Conservation (phyloP, 2,329 filamentous ascomycete species). For the Talaromyces verruculosus region DNA sequence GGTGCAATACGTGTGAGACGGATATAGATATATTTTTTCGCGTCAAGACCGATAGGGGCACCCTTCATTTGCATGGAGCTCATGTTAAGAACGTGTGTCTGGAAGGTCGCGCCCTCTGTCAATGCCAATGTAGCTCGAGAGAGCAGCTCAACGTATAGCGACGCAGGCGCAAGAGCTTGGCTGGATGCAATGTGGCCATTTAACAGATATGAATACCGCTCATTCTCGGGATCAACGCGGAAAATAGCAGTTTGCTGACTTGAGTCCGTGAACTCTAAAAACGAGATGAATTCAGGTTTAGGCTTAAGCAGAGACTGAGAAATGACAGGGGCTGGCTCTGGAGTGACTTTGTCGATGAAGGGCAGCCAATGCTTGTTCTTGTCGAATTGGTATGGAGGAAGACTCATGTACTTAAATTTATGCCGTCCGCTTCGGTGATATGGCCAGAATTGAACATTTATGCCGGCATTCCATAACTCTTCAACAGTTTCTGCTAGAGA, state of each 20-base stretch:
- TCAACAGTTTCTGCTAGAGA: constrained; percentile 20
- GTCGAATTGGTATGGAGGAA: constrained; percentile 42
- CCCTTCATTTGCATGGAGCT: constrained; percentile 17
- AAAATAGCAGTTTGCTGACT: constrained; percentile 16
- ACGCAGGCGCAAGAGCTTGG: constrained; percentile 17
- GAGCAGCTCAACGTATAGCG: constrained; percentile 17
- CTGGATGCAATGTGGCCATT: constrained; percentile 17
- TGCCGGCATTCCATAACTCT: constrained; percentile 33
- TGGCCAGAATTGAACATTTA: constrained; percentile 32
- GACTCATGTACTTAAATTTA: constrained; percentile 24
- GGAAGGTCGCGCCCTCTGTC: background rate
- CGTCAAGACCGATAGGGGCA: constrained; percentile 12
- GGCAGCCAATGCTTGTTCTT: constrained; percentile 35
- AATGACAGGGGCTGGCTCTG: background rate
- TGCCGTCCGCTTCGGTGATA: constrained; percentile 28
- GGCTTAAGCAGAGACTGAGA: background rate
- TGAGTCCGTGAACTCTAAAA: constrained; percentile 8
- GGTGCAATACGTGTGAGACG: constrained; percentile 12
- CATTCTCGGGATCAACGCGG: constrained; percentile 14
- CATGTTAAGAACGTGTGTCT: constrained; percentile 16
- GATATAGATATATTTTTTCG: constrained; percentile 18
- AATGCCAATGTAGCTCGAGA: constrained; percentile 12
- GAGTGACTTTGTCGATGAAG: constrained; percentile 18
- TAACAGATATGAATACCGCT: constrained; percentile 17
- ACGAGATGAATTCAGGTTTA: constrained; percentile 15